Conservation (phyloP, 2,329 filamentous ascomycete species). For the Cladosporium austrohemisphaericum region DNA sequence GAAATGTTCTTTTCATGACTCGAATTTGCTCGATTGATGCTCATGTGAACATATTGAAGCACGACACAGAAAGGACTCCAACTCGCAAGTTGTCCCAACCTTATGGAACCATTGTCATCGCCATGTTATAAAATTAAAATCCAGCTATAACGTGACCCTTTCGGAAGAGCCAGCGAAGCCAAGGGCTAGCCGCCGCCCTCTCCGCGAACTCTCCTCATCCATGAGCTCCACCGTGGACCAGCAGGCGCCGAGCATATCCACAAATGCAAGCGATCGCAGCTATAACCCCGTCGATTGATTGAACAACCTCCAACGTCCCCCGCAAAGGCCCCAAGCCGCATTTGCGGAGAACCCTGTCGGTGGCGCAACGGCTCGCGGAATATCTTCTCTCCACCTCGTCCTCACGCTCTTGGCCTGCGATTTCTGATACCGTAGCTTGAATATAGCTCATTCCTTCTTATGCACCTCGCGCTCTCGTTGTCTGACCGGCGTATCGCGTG, state of each 20-base stretch:
- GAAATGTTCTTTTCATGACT: not conserved
- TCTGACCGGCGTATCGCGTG: not conserved
- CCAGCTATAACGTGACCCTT: constrained; percentile 2
- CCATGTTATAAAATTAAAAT: not conserved
- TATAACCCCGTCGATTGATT: not conserved
- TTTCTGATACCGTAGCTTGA: not conserved
- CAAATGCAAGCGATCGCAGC: not conserved
- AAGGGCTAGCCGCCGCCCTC: constrained; percentile 2
- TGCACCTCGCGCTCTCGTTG: not conserved
- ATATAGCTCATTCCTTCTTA: not conserved
- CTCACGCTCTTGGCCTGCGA: not conserved
- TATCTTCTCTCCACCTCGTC: constrained; percentile 12
- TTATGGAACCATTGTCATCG: too few relatives aligned
- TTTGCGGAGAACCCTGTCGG: constrained; percentile 14
- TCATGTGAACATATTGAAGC: not conserved
- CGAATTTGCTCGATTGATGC: not conserved
- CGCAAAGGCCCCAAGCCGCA: not conserved
- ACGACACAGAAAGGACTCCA: too few relatives aligned
- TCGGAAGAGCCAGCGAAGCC: constrained; percentile 1
- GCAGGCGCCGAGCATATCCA: not conserved
- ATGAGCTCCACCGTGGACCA: not conserved
- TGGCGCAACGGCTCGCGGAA: constrained; percentile 4
- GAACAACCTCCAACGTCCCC: constrained; percentile 5
- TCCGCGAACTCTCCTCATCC: constrained; percentile 8
- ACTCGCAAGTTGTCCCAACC: too few relatives aligned